Evolutionary conservation across 192 early-diverging fungal species (phyloP), one percentile per base, ranked within the genome.

Genomic region (Coemansia sp.): DNA sequence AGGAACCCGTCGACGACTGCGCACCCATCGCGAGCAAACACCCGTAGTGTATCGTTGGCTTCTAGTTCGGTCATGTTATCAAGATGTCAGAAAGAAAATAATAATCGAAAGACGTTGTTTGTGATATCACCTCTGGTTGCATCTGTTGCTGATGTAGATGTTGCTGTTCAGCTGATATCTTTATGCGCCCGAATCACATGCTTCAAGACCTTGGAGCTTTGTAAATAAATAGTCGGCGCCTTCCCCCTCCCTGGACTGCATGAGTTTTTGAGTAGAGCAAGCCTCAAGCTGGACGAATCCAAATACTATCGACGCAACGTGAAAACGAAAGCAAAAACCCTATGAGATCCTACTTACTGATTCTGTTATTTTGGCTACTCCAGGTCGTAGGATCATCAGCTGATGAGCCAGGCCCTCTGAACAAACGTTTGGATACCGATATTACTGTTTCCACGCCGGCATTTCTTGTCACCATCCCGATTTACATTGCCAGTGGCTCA

Each of bases 391-490:
- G 51, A 8, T 53, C 51, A 26, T 26, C 51, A 1, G 8, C 14
- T 1, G 51, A 23, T 4, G 51, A 53, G 23, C 24, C 21, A 53
- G 51, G 26, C n/a, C 20, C 30, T 6, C 41, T 62, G 33, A 26
- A 18, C 39, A 67, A 34, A 53, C 67, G 67, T 23, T 26, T 62
- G 20, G 60, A 18, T 3, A 60, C 73, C 18, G 73, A 72, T 15
- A 67, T 81, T 9, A 46, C 43, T 15, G 43, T 73, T 5, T 53
- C 38, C 18, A 61, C 52, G 0, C 78, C 78, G 6, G 70, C 53
- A 7, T 76, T 81, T 16, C 55, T 81, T 6, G 64, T 67, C 39
- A 53, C 45, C 8, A 63, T 81, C 23, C 78, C 78, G 9, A 73
- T 81, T 35, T 20, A 70, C 6, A 30, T 81, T 16, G n/a, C 36